phyloP scores from a whole-genome alignment of 2,329 filamentous ascomycete species.

The Claviceps sp. region DNA sequence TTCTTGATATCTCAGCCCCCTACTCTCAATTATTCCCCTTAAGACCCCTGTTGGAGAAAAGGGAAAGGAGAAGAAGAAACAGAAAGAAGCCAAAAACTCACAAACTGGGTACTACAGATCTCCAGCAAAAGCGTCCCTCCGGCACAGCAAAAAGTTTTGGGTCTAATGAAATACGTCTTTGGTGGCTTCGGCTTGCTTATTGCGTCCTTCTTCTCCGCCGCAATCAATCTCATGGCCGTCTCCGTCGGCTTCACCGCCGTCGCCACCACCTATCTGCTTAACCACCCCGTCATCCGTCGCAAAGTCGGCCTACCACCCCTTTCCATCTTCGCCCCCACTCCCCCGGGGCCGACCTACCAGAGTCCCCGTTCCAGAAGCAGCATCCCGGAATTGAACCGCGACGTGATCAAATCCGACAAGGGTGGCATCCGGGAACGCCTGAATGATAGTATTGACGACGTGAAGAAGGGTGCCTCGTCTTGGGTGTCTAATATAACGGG shows the following conservation, averaged over 20 bases:
- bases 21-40: background rate
- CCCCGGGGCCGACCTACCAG: conserved; percentile 18
- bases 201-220: conserved; percentile 34
- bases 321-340: conserved; percentile 8
- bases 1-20: background rate
- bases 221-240: conserved; percentile 34
- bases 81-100: background rate
- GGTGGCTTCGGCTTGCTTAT: conserved; percentile 29
- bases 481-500: too few species aligned
- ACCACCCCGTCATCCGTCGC: conserved; percentile 24
- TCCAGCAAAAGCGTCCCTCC: conserved; percentile 21
- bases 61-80: background rate
- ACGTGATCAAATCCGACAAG: too few species aligned
- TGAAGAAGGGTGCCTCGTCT: conserved; percentile 20
- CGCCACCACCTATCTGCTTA: conserved; percentile 25
- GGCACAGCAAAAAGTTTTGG: conserved; percentile 22
- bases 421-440: conserved; percentile 16
- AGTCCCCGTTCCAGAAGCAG: conserved; percentile 17
- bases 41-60: background rate
- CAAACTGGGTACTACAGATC: conserved; percentile 14
- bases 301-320: conserved; percentile 24
- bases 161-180: conserved; percentile 29
- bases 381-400: conserved; percentile 10
- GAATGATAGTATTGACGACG: conserved; percentile 19
- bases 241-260: conserved; percentile 25